phyloP scores from a whole-genome alignment of 108 stramenopile genomes.

The Stephanodiscus triporus region DNA sequence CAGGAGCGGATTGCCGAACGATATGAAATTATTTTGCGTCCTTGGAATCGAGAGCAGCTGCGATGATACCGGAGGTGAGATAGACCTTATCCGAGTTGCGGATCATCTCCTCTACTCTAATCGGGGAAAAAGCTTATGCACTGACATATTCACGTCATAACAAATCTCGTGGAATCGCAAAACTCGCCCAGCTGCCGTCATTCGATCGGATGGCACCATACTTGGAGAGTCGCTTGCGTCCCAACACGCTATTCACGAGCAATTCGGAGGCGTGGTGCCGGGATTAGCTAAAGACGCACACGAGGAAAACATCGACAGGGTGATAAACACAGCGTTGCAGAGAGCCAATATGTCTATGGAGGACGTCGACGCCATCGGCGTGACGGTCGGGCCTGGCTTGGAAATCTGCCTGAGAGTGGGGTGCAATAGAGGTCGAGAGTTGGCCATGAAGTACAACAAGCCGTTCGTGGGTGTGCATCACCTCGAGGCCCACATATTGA shows the following conservation, averaged over 20 bases:
- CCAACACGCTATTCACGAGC: constrained; percentile 92
- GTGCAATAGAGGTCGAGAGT: constrained; percentile 76
- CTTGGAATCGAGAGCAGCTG: constrained; percentile 98
- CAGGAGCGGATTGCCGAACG: constrained; percentile 68
- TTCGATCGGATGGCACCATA: constrained; percentile 92
- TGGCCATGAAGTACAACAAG: constrained; percentile 75
- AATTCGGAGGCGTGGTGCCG: constrained; percentile 96
- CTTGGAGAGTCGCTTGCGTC: constrained; percentile 92
- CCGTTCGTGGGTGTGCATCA: constrained; percentile 98
- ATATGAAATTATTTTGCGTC: constrained; percentile 69
- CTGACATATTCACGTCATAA: constrained; percentile 22
- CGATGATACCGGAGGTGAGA: constrained; percentile 83
- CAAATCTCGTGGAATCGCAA: not conserved
- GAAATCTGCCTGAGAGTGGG: constrained; percentile 98
- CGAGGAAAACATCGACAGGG: constrained; percentile 81
- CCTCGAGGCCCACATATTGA: constrained; percentile 95
- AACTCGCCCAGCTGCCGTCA: constrained; percentile 76
- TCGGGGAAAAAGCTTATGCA: too few species aligned
- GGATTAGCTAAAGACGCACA: constrained; percentile 90
- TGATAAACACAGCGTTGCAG: constrained; percentile 78
- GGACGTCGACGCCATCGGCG: constrained; percentile 95
- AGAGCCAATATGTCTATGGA: constrained; percentile 70
- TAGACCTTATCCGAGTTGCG: not conserved
- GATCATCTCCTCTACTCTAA: too few species aligned
- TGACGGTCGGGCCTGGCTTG: constrained; percentile 97